Evolutionary conservation across 306 rosid genomes (phyloP), one percentile per base, ranked within the genome.

Genomic region (Vachellia pachyceras): DNA sequence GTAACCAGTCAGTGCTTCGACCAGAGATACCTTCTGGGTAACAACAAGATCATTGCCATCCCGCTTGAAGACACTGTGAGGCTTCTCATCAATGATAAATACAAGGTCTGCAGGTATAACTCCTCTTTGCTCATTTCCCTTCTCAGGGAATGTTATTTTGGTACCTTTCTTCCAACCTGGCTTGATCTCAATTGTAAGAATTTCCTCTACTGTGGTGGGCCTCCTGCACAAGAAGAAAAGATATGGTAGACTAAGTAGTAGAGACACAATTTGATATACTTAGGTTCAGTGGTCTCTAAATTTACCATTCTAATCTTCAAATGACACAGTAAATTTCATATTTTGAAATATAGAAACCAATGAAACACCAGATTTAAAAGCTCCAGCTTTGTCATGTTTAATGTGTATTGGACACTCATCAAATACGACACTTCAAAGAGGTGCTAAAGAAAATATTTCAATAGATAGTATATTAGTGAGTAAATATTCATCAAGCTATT

Each of bases 101-200:
- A 93, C 91, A 33, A 93, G 91, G 76, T 93, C 94, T 40, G 97
- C 88, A 8, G 97, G 97, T 70, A 88, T 86, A 52, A 86, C 83
- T 7, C 94, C 94, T 74, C 91, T 81, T 54, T 88, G 93, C 66
- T 87, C 91, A 73, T 93, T 89, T 80, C 97, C 97, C 76, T 91
- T 93, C 89, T 90, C 92, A 2, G 92, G 94, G 50, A 93, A 93
- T 67, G 97, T 93, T 44, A 93, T 91, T 80, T 91, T 93, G 29
- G 97, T 93, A 29, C 97, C 97, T 77, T 91, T 93, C 90, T 93
- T 93, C 97, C 97, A 93, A 35, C 97, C 97, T 15, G 93, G 97
- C 86, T 88, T 89, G 80, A 93, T 90, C 84, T 91, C 94, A 36
- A 93, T 91, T 45, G 94, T 85, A 20, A 91, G 85, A 73, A 90